Conservation (phyloP, 2,329 filamentous ascomycete genomes). For the Venturia oleaginea region DNA sequence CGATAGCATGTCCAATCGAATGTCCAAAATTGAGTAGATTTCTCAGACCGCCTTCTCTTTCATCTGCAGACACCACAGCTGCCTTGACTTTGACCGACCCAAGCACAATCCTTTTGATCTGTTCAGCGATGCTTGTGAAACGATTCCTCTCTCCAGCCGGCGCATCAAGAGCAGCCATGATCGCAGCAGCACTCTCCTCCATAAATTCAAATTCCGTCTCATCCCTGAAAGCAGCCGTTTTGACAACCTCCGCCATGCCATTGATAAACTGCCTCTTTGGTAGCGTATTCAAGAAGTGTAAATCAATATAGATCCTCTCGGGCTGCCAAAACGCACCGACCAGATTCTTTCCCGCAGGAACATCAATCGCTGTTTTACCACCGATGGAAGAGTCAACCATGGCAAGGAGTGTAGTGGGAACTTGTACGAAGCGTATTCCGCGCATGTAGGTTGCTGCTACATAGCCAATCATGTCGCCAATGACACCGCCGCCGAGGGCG, state of each 20-base stretch:
- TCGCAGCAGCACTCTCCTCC: slow-evolving; percentile 69
- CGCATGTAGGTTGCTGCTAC: slow-evolving; percentile 98
- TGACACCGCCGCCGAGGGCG: slow-evolving; percentile 89
- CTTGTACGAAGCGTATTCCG: slow-evolving; percentile 90
- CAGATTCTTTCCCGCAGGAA: slow-evolving; percentile 89
- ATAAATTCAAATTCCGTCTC: slow-evolving; percentile 76
- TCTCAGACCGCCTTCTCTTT: slow-evolving; percentile 84
- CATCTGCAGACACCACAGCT: slow-evolving; percentile 85
- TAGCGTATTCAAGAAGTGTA: slow-evolving; percentile 82
- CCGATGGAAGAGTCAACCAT: slow-evolving; percentile 99
- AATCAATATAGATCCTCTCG: slow-evolving; percentile 84
- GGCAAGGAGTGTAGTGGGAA: slow-evolving; percentile 84
- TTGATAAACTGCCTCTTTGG: slow-evolving; percentile 93
- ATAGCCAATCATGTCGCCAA: slow-evolving; percentile 96
- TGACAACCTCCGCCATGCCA: slow-evolving; percentile 96
- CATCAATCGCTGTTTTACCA: slow-evolving; percentile 97
- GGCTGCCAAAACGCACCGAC: slow-evolving; percentile 97
- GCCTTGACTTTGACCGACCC: slow-evolving; percentile 92
- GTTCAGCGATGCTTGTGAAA: slow-evolving; percentile 55
- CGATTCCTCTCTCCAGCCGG: slow-evolving; percentile 29
- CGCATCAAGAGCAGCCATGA: slow-evolving; percentile 57
- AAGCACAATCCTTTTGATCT: slow-evolving; percentile 58
- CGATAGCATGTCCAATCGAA: slow-evolving; percentile 93
- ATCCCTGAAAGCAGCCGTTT: slow-evolving; percentile 95
- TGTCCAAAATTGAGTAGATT: slow-evolving; percentile 97